These are phyloP conservation scores for Paramecium primaurelia DNA, from an alignment of 73 alveolate genomes.

Conservation along the genomic window DNA sequence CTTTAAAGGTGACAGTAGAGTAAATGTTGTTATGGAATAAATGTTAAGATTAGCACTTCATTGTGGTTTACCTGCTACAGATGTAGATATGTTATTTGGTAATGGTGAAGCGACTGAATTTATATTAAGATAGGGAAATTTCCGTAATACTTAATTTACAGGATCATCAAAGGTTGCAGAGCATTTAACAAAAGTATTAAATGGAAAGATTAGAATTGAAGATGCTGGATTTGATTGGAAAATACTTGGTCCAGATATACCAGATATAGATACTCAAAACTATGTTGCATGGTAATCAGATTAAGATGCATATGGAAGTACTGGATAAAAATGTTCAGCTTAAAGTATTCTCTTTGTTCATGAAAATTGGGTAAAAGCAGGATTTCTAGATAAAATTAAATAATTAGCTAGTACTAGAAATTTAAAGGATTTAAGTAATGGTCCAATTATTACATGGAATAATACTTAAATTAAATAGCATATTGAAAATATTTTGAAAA, in stretches of 20 bases:
- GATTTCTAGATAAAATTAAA: slow-evolving; percentile 60
- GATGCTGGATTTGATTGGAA: slow-evolving; percentile 93
- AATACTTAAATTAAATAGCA: slow-evolving; percentile 83
- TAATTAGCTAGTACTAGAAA: slow-evolving; percentile 70
- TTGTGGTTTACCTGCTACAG: slow-evolving; percentile 80
- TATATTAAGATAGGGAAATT: slow-evolving; percentile 54
- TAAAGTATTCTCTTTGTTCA: slow-evolving; percentile 74
- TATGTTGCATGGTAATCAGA: slow-evolving; percentile 85
- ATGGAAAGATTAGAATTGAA: slow-evolving; percentile 81
- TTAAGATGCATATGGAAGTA: slow-evolving; percentile 79
- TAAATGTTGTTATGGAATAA: slow-evolving; percentile 74
- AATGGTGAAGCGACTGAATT: slow-evolving; percentile 69
- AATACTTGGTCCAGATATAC: slow-evolving; percentile 84
- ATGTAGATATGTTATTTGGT: slow-evolving; percentile 67
- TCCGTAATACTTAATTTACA: slow-evolving; percentile 73
- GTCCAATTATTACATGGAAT: slow-evolving; percentile 82
- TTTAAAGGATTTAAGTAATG: slow-evolving; percentile 68
- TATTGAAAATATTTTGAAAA: slow-evolving; percentile 67
- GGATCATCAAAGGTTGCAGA: slow-evolving; percentile 82
- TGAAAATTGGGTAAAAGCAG: slow-evolving; percentile 74
- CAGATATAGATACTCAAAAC: slow-evolving; percentile 51
- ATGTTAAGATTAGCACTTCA: slow-evolving; percentile 73
- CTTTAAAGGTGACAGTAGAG: slow-evolving; percentile 75
- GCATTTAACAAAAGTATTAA: slow-evolving; percentile 50
- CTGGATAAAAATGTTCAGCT: slow-evolving; percentile 87